These are phyloP conservation scores for Blepharisma japonicum DNA, from an alignment of 73 alveolate genomes.

Conservation along the genomic window DNA sequence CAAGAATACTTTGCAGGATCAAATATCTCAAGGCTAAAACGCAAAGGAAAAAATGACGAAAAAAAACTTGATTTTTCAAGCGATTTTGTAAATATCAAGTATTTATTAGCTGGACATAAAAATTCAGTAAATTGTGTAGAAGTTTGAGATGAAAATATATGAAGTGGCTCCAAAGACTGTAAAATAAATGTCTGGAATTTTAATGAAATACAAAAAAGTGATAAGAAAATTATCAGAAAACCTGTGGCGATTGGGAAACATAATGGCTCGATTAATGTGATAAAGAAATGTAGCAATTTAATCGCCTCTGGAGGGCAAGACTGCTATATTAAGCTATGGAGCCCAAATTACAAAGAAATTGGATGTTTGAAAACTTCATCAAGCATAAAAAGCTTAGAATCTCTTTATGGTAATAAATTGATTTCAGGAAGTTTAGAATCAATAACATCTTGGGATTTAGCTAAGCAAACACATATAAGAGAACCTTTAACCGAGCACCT, in stretches of 20 bases:
- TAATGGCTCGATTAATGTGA: background rate
- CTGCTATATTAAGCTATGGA: background rate
- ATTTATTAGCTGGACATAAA: background rate
- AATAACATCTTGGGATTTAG: background rate
- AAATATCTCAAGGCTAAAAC: background rate
- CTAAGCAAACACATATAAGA: background rate
- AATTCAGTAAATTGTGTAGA: background rate
- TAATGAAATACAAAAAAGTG: too few relatives aligned
- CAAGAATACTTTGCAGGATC: background rate
- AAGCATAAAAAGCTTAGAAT: background rate
- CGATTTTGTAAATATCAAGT: too few relatives aligned
- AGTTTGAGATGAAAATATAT: background rate
- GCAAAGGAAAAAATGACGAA: background rate
- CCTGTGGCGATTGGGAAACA: background rate
- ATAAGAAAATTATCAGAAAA: too few relatives aligned
- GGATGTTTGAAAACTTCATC: background rate
- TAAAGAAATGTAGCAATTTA: background rate
- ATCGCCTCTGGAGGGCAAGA: background rate
- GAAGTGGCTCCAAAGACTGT: background rate
- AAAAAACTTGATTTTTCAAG: background rate
- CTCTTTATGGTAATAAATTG: background rate
- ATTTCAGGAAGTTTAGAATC: background rate
- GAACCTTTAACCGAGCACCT: background rate
- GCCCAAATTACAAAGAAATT: background rate
- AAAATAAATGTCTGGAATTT: too few relatives aligned